These are phyloP conservation scores for Penicillium palitans DNA, from an alignment of 2,329 filamentous ascomycete species.

Conservation along the genomic window DNA sequence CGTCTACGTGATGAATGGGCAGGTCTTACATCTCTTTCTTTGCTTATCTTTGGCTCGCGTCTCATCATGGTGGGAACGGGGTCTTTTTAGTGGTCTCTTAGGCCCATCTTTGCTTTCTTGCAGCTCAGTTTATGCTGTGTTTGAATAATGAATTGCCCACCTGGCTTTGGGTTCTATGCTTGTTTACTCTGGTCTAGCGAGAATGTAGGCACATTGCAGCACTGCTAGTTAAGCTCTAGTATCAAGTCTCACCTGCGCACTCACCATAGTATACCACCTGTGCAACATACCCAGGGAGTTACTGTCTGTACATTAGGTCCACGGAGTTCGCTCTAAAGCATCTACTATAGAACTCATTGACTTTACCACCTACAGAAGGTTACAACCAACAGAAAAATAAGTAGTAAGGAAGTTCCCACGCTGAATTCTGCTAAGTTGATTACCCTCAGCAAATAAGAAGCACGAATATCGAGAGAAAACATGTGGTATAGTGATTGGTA, in stretches of 20 bases:
- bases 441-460: slow-evolving; percentile 9
- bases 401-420: neutral
- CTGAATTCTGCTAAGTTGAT: slow-evolving; percentile 15
- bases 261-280: neutral
- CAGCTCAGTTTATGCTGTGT: neutral
- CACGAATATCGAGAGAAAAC: slow-evolving; percentile 15
- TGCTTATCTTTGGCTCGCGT: neutral
- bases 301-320: neutral
- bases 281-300: neutral
- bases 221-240: neutral
- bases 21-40: slow-evolving; percentile 6
- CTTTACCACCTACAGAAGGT: neutral
- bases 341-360: neutral
- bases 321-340: neutral
- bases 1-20: slow-evolving; percentile 8
- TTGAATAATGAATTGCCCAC: slow-evolving; percentile 6
- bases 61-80: neutral
- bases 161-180: too few relatives aligned
- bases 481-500: slow-evolving; percentile 31
- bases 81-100: neutral
- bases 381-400: neutral
- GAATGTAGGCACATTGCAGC: neutral
- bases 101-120: neutral
- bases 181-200: neutral
- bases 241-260: neutral